Percentiles rank a stretch among this genome's conserved stretches.
Conservation (phyloP, 164 flowering plant genomes). For the grape (Vitis vinifera) region ASM3070453v1 NC_081810.1:17411501-17412000, state of each 20-base stretch:
- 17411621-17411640: conserved; percentile 15
- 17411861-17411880: too few species aligned
- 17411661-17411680: conserved; percentile 15
- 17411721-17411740: neutral
- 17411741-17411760: neutral
- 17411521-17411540: neutral
- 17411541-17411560: neutral
- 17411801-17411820: conserved; percentile 6
- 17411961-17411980: too few species aligned
- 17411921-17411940: too few species aligned
- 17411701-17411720: neutral
- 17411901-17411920: too few species aligned
- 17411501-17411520: too few species aligned
- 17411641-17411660: conserved; percentile 38
- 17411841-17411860: too few species aligned
- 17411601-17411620: conserved; percentile 14
- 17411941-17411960: too few species aligned
- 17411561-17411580: neutral
- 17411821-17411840: neutral
- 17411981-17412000: too few species aligned
- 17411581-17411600: neutral
- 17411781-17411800: neutral
- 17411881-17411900: too few species aligned
- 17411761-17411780: neutral
- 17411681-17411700: conserved; percentile 52